Evolutionary conservation across 2,329 filamentous ascomycete genomes (phyloP).

Genomic region (Aspergillus nomiae): DNA sequence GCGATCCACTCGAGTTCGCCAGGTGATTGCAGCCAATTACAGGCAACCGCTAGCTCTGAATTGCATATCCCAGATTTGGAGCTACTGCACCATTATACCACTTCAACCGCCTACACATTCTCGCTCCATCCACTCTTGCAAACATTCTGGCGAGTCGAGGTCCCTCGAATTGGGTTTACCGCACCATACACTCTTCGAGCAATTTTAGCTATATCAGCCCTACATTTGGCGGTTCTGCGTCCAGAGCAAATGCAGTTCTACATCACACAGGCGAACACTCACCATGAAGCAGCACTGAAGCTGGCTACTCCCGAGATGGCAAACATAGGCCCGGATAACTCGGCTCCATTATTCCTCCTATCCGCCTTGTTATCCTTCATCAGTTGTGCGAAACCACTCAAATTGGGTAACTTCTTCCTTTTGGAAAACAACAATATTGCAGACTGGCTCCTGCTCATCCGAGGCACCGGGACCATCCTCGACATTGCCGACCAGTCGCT

Average conservation of each 20-base stretch:
- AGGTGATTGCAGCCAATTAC: neutral
- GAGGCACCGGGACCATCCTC: conserved; percentile 39
- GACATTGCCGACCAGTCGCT: conserved; percentile 27
- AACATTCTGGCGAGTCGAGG: conserved; percentile 51
- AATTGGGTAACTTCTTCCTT: conserved; percentile 38
- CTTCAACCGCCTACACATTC: conserved; percentile 53
- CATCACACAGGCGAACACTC: conserved; percentile 39
- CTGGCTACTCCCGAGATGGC: conserved; percentile 36
- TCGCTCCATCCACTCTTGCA: conserved; percentile 45
- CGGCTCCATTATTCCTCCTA: conserved; percentile 42
- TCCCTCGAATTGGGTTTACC: conserved; percentile 50
- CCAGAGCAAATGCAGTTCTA: conserved; percentile 41
- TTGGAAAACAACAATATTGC: conserved; percentile 33
- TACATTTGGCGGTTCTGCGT: conserved; percentile 51
- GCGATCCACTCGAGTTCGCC: neutral
- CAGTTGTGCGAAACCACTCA: conserved; percentile 38
- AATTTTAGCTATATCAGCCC: conserved; percentile 52
- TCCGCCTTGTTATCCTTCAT: conserved; percentile 42
- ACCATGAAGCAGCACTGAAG: conserved; percentile 38
- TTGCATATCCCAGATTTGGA: conserved; percentile 49
- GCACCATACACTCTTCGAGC: conserved; percentile 53
- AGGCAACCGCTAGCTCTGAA: neutral
- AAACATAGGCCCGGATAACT: conserved; percentile 36
- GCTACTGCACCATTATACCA: conserved; percentile 56
- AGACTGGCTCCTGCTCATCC: conserved; percentile 43